Conservation (phyloP, 257 asterid genomes). For the Solanum ossicruentum region DNA sequence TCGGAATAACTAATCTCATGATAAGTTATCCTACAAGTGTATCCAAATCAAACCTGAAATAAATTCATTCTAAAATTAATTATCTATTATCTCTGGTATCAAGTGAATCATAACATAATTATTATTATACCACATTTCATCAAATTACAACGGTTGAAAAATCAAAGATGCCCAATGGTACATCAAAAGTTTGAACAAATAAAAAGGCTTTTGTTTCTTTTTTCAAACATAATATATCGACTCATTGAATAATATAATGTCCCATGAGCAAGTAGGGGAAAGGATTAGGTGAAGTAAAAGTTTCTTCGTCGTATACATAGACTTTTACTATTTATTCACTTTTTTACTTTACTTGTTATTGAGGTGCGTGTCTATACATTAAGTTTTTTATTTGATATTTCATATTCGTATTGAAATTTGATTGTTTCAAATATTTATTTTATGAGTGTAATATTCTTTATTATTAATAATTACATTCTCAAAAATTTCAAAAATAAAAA, state of each 20-base stretch:
- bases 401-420: fast-evolving
- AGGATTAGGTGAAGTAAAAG: not conserved
- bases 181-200: not conserved
- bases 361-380: too few species aligned
- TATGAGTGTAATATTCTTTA: not conserved
- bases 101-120: too few species aligned
- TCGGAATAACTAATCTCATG: too few species aligned
- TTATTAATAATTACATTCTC: not conserved
- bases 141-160: not conserved
- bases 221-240: not conserved
- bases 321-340: not conserved
- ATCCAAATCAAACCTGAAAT: too few species aligned
- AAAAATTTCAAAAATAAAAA: not conserved
- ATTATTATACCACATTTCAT: not conserved
- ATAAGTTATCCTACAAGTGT: too few species aligned
- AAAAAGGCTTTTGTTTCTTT: not conserved
- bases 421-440: not conserved
- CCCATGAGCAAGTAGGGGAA: not conserved
- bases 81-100: too few species aligned
- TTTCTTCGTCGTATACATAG: not conserved
- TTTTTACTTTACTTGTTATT: not conserved
- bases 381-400: fast-evolving
- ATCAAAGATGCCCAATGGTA: not conserved
- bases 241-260: not conserved
- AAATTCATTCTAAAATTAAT: too few species aligned